These are phyloP conservation scores for Exophiala spinifera DNA, from an alignment of 2,329 filamentous ascomycete species.

Conservation along the genomic window DNA sequence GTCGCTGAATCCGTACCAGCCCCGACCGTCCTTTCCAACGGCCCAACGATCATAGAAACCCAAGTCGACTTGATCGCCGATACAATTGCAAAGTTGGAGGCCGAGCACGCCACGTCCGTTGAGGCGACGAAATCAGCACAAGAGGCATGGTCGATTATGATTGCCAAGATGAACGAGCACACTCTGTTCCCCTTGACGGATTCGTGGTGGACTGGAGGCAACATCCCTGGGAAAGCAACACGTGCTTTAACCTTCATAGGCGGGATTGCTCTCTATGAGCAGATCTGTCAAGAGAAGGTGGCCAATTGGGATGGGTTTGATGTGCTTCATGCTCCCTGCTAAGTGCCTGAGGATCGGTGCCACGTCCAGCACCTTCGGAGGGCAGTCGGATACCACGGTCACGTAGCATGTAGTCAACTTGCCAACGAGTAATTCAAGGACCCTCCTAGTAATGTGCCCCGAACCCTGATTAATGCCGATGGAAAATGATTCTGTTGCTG, in stretches of 20 bases:
- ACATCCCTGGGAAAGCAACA: constrained; percentile 50
- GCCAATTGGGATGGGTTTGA: constrained; percentile 26
- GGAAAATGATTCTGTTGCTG: too few species aligned
- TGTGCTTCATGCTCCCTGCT: constrained; percentile 4
- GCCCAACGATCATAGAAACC: constrained; percentile 52
- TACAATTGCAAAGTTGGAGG: constrained; percentile 48
- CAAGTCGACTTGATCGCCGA: constrained; percentile 45
- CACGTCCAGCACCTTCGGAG: too few species aligned
- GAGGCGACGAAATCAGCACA: constrained; percentile 47
- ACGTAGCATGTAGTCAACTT: too few species aligned
- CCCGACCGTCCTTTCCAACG: constrained; percentile 16
- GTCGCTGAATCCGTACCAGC: neutral
- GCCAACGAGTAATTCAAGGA: too few species aligned
- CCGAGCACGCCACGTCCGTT: constrained; percentile 48
- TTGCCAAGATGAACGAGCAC: constrained; percentile 47
- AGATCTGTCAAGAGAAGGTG: constrained; percentile 7
- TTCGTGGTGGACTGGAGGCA: constrained; percentile 57
- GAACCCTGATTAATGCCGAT: too few species aligned
- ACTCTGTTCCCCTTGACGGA: constrained; percentile 50
- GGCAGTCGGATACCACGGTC: too few species aligned
- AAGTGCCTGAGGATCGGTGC: constrained; percentile 38
- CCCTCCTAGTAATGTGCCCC: too few species aligned
- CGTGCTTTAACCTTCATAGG: constrained; percentile 16
- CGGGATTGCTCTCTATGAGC: constrained; percentile 22
- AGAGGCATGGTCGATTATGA: constrained; percentile 48